These are phyloP conservation scores for Violaceomyces palustris DNA, from an alignment of 1,284 basidiomycete genomes.

Conservation along the genomic window DNA sequence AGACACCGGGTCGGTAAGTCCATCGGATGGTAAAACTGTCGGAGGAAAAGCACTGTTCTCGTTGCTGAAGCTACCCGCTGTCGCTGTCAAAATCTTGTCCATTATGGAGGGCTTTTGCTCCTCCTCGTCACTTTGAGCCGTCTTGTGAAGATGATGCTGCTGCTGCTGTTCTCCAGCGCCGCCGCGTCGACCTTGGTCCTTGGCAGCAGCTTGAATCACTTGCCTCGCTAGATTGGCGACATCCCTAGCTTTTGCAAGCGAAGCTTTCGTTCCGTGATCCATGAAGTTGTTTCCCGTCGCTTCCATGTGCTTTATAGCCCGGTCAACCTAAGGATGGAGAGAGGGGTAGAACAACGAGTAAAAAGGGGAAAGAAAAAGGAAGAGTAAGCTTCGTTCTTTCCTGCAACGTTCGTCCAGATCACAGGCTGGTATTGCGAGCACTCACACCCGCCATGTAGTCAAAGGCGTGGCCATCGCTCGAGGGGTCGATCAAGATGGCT, in stretches of 20 bases:
- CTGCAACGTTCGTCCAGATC: too few relatives aligned
- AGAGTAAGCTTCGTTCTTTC: too few relatives aligned
- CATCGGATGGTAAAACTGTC: too few relatives aligned
- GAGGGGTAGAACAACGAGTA: too few relatives aligned
- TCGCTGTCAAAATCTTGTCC: too few relatives aligned
- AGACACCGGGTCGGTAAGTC: too few relatives aligned
- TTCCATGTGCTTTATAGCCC: constrained; percentile 28
- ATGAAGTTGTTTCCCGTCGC: constrained; percentile 23
- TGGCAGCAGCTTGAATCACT: constrained; percentile 11
- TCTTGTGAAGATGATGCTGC: constrained; percentile 1
- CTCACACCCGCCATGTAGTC: constrained; percentile 21
- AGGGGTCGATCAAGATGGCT: constrained; percentile 23
- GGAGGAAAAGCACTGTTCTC: too few relatives aligned
- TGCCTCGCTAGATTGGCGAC: constrained; percentile 21
- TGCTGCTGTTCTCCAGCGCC: too few relatives aligned
- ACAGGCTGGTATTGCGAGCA: too few relatives aligned
- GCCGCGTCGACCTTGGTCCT: neutral
- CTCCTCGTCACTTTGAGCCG: constrained; percentile 6
- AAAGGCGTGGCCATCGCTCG: constrained; percentile 22
- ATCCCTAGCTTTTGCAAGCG: constrained; percentile 24
- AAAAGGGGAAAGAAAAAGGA: too few relatives aligned
- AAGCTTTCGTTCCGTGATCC: constrained; percentile 23
- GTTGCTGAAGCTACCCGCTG: too few relatives aligned
- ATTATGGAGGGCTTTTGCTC: neutral
- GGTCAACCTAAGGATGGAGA: constrained; percentile 19